phyloP scores from a whole-genome alignment of 169 alveolate species.

The Plasmodium inui region DNA sequence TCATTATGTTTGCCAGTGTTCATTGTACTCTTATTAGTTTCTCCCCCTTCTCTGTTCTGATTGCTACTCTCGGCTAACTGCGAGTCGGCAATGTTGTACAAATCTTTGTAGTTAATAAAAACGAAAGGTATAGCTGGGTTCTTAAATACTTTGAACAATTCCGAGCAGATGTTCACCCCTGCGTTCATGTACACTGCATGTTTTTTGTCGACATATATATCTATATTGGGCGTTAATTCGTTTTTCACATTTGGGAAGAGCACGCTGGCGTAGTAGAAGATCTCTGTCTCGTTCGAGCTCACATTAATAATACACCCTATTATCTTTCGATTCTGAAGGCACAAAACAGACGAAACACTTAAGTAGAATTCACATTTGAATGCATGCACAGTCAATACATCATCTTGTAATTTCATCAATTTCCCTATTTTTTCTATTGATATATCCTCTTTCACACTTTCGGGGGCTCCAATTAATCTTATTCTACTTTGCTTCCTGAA shows the following conservation, averaged over 20 bases:
- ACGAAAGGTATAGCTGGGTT: slow-evolving; percentile 49
- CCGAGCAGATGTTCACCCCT: slow-evolving; percentile 50
- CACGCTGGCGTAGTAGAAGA: slow-evolving; percentile 35
- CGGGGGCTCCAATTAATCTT: slow-evolving; percentile 66
- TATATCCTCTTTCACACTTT: slow-evolving; percentile 31
- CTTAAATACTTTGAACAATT: slow-evolving; percentile 46
- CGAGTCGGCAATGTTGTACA: slow-evolving; percentile 47
- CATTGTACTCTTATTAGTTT: not conserved
- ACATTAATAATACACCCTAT: slow-evolving; percentile 56
- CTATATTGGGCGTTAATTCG: slow-evolving; percentile 29
- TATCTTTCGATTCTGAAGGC: slow-evolving; percentile 42
- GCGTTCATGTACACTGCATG: slow-evolving; percentile 61
- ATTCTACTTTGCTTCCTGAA: slow-evolving; percentile 32
- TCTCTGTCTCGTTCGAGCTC: slow-evolving; percentile 38
- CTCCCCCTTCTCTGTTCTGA: not conserved
- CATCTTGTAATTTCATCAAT: slow-evolving; percentile 35
- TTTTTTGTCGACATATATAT: slow-evolving; percentile 59
- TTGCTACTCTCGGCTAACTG: slow-evolving; percentile 22
- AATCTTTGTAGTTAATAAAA: slow-evolving; percentile 69
- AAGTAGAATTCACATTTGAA: slow-evolving; percentile 19
- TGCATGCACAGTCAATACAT: slow-evolving; percentile 46
- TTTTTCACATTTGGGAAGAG: slow-evolving; percentile 21
- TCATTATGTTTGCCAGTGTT: not conserved
- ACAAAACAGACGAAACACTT: slow-evolving; percentile 67
- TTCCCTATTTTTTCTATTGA: slow-evolving; percentile 62